Evolutionary conservation across 2,329 filamentous ascomycete genomes (phyloP).

Genomic region (Aciculosporium take): DNA sequence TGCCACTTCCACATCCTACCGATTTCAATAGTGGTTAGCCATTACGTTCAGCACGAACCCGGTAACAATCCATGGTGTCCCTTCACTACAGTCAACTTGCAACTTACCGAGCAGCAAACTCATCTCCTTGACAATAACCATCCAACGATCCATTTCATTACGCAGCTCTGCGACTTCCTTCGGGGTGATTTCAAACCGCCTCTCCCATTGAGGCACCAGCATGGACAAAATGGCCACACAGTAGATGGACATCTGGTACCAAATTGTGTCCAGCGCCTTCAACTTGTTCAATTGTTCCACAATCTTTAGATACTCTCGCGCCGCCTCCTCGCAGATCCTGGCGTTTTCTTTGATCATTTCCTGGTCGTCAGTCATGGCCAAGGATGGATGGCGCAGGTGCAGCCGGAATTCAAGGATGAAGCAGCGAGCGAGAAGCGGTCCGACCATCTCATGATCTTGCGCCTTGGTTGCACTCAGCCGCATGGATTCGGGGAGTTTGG

Average conservation of each 20-base stretch:
- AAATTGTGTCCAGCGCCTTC: constrained; percentile 62
- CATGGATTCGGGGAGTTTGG: constrained; percentile 48
- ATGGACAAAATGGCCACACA: constrained; percentile 60
- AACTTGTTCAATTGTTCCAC: constrained; percentile 45
- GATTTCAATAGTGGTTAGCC: constrained; percentile 8
- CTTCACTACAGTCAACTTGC: neutral
- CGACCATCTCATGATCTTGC: constrained; percentile 30
- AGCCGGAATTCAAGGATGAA: constrained; percentile 44
- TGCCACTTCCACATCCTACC: constrained; percentile 29
- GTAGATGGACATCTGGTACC: constrained; percentile 61
- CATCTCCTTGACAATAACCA: constrained; percentile 52
- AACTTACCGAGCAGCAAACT: constrained; percentile 47
- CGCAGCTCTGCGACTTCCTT: constrained; percentile 46
- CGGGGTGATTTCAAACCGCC: constrained; percentile 43
- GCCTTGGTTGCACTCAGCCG: constrained; percentile 28
- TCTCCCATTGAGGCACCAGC: constrained; percentile 55
- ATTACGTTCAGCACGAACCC: neutral
- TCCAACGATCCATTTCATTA: constrained; percentile 55
- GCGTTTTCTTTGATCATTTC: constrained; percentile 47
- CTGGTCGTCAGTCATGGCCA: constrained; percentile 39
- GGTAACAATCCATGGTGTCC: neutral
- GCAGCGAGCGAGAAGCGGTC: constrained; percentile 39
- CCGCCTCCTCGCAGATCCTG: constrained; percentile 50
- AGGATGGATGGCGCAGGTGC: constrained; percentile 46
- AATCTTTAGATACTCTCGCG: constrained; percentile 47